Evolutionary conservation across 257 asterid species (phyloP).

Genomic region (Verbascum thapsus): DNA sequence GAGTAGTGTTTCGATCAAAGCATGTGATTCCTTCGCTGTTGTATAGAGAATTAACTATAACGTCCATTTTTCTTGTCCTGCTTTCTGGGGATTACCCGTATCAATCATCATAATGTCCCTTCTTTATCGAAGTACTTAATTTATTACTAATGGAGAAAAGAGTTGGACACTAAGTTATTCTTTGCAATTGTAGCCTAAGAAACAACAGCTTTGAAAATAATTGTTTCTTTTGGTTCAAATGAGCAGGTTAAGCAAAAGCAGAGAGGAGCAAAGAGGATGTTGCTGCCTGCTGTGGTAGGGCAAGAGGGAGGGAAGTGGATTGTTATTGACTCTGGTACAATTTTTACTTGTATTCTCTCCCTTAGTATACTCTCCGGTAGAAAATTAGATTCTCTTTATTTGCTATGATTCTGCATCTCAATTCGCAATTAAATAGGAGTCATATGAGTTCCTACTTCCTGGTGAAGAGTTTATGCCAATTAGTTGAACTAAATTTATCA

Average conservation of each 20-base stretch:
- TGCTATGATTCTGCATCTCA: not conserved
- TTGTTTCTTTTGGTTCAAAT: constrained; percentile 31
- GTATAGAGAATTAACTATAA: not conserved
- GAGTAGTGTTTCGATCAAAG: too few species aligned
- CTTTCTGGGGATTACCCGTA: not conserved
- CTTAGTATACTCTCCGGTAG: not conserved
- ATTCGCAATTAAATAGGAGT: not conserved
- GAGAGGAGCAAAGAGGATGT: constrained; percentile 78
- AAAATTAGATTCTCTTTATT: constrained; percentile 18
- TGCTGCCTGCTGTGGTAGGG: constrained; percentile 90
- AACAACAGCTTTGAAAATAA: not conserved
- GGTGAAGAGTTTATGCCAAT: constrained; percentile 5
- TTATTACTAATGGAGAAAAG: not conserved
- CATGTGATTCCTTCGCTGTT: too few species aligned
- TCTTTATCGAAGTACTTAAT: not conserved
- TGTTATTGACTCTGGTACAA: constrained; percentile 84
- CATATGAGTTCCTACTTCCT: not conserved
- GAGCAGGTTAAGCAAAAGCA: constrained; percentile 94
- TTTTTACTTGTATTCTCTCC: not conserved
- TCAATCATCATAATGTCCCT: not conserved
- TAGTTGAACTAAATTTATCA: constrained; percentile 17
- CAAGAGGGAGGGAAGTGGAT: constrained; percentile 94
- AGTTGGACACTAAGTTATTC: not conserved
- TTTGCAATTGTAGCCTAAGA: constrained; percentile 11
- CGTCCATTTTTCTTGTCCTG: not conserved